Evolutionary conservation across 169 alveolate species (phyloP), one percentile per base, ranked within the genome.

Genomic region (Plasmodium gaboni): DNA sequence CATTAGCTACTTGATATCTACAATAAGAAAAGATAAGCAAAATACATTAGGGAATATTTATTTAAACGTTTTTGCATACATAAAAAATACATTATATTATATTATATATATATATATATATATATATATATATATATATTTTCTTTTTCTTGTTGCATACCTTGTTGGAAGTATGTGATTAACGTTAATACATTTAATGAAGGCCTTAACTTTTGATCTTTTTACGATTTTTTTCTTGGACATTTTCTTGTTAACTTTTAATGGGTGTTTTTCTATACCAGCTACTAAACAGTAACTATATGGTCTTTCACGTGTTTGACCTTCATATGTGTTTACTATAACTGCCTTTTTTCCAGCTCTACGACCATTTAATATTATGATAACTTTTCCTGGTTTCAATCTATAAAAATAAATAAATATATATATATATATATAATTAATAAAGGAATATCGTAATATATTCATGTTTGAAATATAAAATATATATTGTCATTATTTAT

Each of bases 121-220:
- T 65, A 59, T 59, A 59, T 59, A 22, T n/a, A 59, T 42, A 28
- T 65, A 38, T 28, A 22, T 64, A 13, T 13, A 7, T 28, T 22
- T 64, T n/a, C 6, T 38, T 10, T 42, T 42, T 32, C 5, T 44
- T 28, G 24, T 48, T 69, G 69, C 92, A 71, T 95, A 98, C 96
- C 99, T 95, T 42, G 99, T 98, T 73, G 99, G 99, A 98, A 98
- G 97, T 74, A 98, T 94, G 96, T 98, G 99, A 94, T 98, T 97
- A 90, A 96, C 98, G 96, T 98, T 98, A 88, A 98, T 97, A 94
- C 96, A 97, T 95, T 98, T 98, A 73, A 98, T 95, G 96, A 98
- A 98, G 78, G 99, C 97, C 96, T 97, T 97, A 88, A 98, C 96
- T 76, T 96, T 94, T 60, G 98, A 94, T 91, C 99, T 96, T 95